phyloP scores from a whole-genome alignment of 176 grass and related monocot species.

The Poa pratensis region DNA sequence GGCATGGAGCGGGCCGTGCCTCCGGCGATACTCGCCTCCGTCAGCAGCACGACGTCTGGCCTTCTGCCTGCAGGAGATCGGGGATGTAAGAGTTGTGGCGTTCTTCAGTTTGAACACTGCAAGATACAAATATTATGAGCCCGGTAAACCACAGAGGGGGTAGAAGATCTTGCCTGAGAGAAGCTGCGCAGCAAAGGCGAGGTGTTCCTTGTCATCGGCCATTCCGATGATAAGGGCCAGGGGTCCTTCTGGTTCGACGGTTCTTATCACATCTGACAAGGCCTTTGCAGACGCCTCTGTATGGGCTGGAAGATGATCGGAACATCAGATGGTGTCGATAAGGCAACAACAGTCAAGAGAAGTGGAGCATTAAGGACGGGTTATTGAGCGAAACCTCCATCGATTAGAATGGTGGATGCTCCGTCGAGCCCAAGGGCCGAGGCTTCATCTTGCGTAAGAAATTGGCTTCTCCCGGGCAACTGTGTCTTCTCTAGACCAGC shows the following conservation, averaged over 20 bases:
- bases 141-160: background rate
- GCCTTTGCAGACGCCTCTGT: conserved; percentile 86
- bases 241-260: conserved; percentile 50
- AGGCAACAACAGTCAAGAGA: background rate
- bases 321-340: conserved; percentile 21
- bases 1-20: conserved; percentile 60
- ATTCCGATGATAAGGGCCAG: conserved; percentile 80
- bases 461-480: conserved; percentile 76
- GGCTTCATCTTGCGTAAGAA: conserved; percentile 65
- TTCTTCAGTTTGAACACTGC: background rate
- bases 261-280: conserved; percentile 64
- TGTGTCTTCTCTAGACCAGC: conserved; percentile 66
- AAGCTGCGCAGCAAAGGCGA: conserved; percentile 71
- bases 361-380: background rate
- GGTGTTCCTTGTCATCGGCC: conserved; percentile 85
- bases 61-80: conserved; percentile 48
- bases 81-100: background rate
- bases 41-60: conserved; percentile 66
- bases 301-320: conserved; percentile 63
- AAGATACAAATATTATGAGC: background rate
- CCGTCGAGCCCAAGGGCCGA: conserved; percentile 55
- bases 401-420: conserved; percentile 52
- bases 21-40: conserved; percentile 71
- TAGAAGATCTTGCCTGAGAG: conserved; percentile 56
- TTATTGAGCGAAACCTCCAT: conserved; percentile 58